Percentiles rank a stretch among this genome's conserved stretches.
phyloP scores from a whole-genome alignment of 352 stramenopile species.

The Phytopythium vexans region DNA sequence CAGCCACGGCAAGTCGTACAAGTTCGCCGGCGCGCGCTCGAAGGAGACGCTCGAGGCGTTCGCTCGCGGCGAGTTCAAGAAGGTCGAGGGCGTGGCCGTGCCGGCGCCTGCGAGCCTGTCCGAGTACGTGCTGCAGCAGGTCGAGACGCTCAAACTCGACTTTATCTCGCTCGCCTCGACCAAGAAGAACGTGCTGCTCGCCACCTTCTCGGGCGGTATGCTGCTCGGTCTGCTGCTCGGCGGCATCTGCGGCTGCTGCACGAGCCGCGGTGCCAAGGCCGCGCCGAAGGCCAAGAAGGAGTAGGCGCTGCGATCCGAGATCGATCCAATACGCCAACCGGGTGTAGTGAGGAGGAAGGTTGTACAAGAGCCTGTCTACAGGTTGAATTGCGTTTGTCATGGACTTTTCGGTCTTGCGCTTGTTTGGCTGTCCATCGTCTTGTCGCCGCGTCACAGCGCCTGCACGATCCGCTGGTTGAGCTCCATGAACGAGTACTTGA shows the following conservation, averaged over 20 bases:
- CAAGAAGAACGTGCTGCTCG: constrained; percentile 84
- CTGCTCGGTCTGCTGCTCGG: constrained; percentile 66
- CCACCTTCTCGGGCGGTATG: constrained; percentile 65
- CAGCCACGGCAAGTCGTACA: constrained; percentile 75
- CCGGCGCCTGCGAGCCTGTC: constrained; percentile 25
- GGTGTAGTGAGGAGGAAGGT: constrained; percentile 1
- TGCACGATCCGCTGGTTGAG: constrained; percentile 46
- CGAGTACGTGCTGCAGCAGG: constrained; percentile 36
- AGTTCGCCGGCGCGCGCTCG: constrained; percentile 60
- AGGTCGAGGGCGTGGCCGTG: constrained; percentile 29
- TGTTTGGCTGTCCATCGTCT: constrained; percentile 1
- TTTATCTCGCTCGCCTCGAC: constrained; percentile 62
- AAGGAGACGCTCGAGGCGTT: constrained; percentile 59
- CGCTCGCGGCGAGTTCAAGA: constrained; percentile 60
- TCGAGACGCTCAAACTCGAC: constrained; percentile 51
- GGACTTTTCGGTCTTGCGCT: neutral
- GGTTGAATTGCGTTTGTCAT: constrained; percentile 1
- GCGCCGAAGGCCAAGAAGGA: constrained; percentile 54
- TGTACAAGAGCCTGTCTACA: neutral
- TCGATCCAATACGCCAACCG: no score
- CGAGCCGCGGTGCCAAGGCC: constrained; percentile 28
- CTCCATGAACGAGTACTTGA: constrained; percentile 83
- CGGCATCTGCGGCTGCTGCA: constrained; percentile 71
- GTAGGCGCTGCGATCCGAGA: constrained; percentile 22
- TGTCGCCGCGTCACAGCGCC: constrained; percentile 14